These are phyloP conservation scores for Sugiyamaella valdiviana DNA, from an alignment of 805 yeast species.

Conservation along the genomic window DNA sequence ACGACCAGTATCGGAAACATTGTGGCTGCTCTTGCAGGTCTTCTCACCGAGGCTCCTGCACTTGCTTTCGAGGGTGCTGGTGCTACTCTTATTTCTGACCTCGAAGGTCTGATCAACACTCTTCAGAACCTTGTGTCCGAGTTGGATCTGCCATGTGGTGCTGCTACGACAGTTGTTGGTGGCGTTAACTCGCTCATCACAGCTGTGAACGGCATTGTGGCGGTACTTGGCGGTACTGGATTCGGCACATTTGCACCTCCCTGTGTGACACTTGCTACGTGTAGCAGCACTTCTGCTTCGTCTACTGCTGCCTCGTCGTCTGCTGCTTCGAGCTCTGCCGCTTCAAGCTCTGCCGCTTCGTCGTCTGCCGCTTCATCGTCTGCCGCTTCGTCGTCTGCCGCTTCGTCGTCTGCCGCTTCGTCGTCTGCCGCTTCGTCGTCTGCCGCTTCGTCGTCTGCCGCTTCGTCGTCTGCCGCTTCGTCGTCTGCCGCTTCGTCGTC, in stretches of 20 bases:
- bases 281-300: background rate
- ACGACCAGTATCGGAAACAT: too few relatives aligned
- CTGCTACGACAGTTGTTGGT: background rate
- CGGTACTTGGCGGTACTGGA: background rate
- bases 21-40: background rate
- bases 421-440: background rate
- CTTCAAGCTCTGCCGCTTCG: background rate
- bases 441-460: background rate
- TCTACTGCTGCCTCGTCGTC: background rate
- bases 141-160: constrained; percentile 2
- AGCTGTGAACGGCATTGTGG: background rate
- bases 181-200: background rate
- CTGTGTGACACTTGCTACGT: background rate
- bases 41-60: background rate
- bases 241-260: background rate
- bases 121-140: background rate
- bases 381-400: background rate
- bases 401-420: background rate
- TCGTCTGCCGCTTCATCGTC: constrained; percentile 1
- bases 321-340: background rate
- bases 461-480: background rate
- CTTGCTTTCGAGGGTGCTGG: background rate
- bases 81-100: background rate
- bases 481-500: background rate
- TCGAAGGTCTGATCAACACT: background rate